Base-by-base conservation (phyloP, 306 rosid species). In the Dryas drummondii region DNA sequence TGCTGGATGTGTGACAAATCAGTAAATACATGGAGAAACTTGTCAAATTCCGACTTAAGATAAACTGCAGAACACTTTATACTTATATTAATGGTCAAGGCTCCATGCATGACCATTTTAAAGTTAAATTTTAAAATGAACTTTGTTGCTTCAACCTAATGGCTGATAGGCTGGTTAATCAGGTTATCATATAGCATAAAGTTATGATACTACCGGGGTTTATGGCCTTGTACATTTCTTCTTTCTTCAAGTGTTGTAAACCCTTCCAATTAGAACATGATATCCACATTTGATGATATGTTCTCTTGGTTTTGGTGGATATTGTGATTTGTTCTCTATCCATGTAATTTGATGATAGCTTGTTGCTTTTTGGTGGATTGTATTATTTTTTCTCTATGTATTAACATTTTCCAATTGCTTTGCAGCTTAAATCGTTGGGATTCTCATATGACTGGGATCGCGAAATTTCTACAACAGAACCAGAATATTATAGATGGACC, bases 371-470 rank as follows among this genome's bases (percentile, higher is more conserved):
- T 52, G 40, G 55, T 52, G 57, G 70, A 73, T 74, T 47, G 66
- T 16, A 46, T 78, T 45, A 65, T 72, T 81, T 66, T 37, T 68
- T 70, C 76, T 76, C 73, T 80, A 72, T 76, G 57, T 61, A 62
- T 70, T 78, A 76, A 76, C 72, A 71, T 71, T 77, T 78, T 62
- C 50, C 26, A 59, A 45, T 41, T 77, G 7, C 64, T 77, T 78
- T 90, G 74, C 91, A 94, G 98, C 88, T 94, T 75, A 91, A 92
- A 82, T 94, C 96, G 53, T 79, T 94, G 72, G 98, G 98, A 75
- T 94, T 94, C 84, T 94, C 98, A 22, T 94, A 94, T 76, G 98
- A 94, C 65, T 94, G 97, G 98, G 92, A 88, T 80, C 97, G 98
- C 68, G 98, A 94, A 80, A 83, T 94, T 86, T 91, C 97, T 63